phyloP scores from a whole-genome alignment of 495 filamentous ascomycete species.

The Penicillium turbatum region DNA sequence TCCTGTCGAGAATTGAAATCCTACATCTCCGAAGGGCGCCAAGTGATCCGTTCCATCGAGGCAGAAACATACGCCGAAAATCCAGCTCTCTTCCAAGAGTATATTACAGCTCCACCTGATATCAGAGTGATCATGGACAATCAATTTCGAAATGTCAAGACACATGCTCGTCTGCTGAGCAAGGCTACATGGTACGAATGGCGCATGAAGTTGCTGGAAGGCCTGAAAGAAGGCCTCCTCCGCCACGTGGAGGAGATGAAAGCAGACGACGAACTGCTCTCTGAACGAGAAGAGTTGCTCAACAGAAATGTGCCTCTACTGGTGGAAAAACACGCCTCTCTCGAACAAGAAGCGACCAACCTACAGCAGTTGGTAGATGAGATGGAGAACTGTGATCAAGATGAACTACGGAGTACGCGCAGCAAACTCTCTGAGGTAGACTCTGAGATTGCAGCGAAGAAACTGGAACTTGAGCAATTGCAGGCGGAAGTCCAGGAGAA shows the following conservation, averaged over 20 bases:
- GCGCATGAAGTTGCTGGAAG: constrained; percentile 86
- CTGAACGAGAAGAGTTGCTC: constrained; percentile 62
- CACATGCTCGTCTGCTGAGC: constrained; percentile 79
- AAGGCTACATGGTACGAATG: constrained; percentile 98
- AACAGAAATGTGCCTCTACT: constrained; percentile 61
- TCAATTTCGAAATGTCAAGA: constrained; percentile 95
- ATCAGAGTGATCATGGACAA: constrained; percentile 84
- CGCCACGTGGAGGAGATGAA: constrained; percentile 72
- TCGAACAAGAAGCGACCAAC: constrained; percentile 58
- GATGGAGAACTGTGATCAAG: constrained; percentile 71
- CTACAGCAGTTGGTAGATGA: constrained; percentile 70
- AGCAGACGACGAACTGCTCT: constrained; percentile 63
- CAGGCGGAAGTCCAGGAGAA: constrained; percentile 59
- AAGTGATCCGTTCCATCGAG: constrained; percentile 85
- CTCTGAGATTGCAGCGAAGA: constrained; percentile 63
- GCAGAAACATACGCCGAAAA: constrained; percentile 80
- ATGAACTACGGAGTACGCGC: constrained; percentile 65
- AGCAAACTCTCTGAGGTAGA: constrained; percentile 61
- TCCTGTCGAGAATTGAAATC: constrained; percentile 92
- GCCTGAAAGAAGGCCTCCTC: constrained; percentile 71
- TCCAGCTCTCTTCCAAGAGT: constrained; percentile 86
- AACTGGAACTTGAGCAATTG: constrained; percentile 57
- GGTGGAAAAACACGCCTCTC: constrained; percentile 50
- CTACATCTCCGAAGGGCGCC: constrained; percentile 86
- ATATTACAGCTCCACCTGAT: constrained; percentile 80